Percentiles rank a stretch among this genome's conserved stretches.
phyloP scores from a whole-genome alignment of 768 basidiomycete species.

The Agaricus subrufescens region DNA sequence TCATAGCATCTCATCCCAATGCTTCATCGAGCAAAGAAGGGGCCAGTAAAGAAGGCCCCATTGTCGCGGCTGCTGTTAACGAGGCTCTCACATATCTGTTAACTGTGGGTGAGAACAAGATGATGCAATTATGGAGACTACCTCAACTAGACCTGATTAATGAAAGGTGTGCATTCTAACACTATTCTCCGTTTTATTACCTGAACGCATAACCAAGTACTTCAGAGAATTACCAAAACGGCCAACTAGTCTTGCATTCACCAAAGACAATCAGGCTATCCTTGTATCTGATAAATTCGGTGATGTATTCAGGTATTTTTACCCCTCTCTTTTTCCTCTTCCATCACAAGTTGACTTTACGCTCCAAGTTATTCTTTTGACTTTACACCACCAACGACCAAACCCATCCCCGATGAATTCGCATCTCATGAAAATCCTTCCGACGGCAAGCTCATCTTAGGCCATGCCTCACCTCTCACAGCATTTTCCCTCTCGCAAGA shows the following conservation, averaged over 20 bases:
- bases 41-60: slow-evolving; percentile 21
- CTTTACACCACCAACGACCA: slow-evolving; percentile 21
- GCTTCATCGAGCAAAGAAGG: slow-evolving; percentile 29
- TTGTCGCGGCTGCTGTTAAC: slow-evolving; percentile 57
- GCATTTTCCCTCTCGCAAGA: slow-evolving; percentile 62
- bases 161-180: slow-evolving; percentile 44
- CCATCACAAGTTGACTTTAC: slow-evolving; percentile 1
- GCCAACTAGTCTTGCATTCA: slow-evolving; percentile 66
- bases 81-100: slow-evolving; percentile 41
- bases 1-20: slow-evolving; percentile 40
- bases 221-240: slow-evolving; percentile 79
- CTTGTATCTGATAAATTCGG: slow-evolving; percentile 93
- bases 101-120: slow-evolving; percentile 77
- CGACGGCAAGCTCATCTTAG: slow-evolving; percentile 66
- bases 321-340: not conserved
- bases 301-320: slow-evolving; percentile 77
- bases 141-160: slow-evolving; percentile 51
- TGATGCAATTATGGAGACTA: slow-evolving; percentile 69
- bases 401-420: slow-evolving; percentile 26
- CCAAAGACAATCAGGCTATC: slow-evolving; percentile 56
- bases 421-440: slow-evolving; percentile 69
- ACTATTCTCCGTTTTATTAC: not conserved
- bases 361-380: slow-evolving; percentile 57
- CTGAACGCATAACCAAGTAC: not conserved
- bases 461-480: slow-evolving; percentile 86